Percentiles rank a stretch among this genome's conserved stretches.
Evolutionary conservation across 495 filamentous ascomycete species (phyloP).

Genomic region (Chaetomium fimeti): DNA sequence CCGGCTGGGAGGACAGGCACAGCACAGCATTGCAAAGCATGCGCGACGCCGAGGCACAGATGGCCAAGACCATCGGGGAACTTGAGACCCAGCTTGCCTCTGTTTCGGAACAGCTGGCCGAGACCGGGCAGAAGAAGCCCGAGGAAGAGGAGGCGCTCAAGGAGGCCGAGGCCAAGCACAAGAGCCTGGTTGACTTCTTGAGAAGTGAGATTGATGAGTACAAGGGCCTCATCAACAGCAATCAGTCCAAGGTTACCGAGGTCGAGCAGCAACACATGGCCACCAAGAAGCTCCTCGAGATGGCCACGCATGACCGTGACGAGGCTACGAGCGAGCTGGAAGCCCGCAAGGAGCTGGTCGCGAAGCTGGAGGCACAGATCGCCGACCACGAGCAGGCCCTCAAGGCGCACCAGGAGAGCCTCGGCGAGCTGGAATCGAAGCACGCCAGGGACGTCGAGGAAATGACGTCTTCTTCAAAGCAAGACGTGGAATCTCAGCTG

Average conservation of each 20-base stretch:
- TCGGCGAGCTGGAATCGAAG: slow-evolving; percentile 45
- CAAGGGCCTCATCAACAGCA: slow-evolving; percentile 64
- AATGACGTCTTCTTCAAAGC: slow-evolving; percentile 40
- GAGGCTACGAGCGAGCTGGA: slow-evolving; percentile 38
- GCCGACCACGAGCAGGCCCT: slow-evolving; percentile 51
- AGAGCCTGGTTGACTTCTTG: slow-evolving; percentile 63
- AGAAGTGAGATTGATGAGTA: slow-evolving; percentile 76
- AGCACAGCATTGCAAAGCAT: slow-evolving; percentile 66
- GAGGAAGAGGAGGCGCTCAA: slow-evolving; percentile 38
- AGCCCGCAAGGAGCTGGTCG: slow-evolving; percentile 52
- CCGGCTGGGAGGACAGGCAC: slow-evolving; percentile 73
- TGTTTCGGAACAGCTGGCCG: slow-evolving; percentile 41
- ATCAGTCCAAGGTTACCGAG: slow-evolving; percentile 60
- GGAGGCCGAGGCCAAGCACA: slow-evolving; percentile 53
- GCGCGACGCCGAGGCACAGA: slow-evolving; percentile 68
- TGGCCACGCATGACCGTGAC: slow-evolving; percentile 49
- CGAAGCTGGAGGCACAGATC: slow-evolving; percentile 59
- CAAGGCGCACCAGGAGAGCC: slow-evolving; percentile 48
- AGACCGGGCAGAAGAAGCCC: slow-evolving; percentile 34
- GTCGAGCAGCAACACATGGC: slow-evolving; percentile 64
- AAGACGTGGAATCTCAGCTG: slow-evolving; percentile 46
- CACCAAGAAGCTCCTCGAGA: slow-evolving; percentile 58
- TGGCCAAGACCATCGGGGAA: slow-evolving; percentile 67
- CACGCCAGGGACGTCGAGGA: slow-evolving; percentile 53
- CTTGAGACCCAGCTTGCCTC: slow-evolving; percentile 58